These are phyloP conservation scores for Aaosphaeria arxii DNA, from an alignment of 2,329 filamentous ascomycete genomes.

Conservation along the genomic window DNA sequence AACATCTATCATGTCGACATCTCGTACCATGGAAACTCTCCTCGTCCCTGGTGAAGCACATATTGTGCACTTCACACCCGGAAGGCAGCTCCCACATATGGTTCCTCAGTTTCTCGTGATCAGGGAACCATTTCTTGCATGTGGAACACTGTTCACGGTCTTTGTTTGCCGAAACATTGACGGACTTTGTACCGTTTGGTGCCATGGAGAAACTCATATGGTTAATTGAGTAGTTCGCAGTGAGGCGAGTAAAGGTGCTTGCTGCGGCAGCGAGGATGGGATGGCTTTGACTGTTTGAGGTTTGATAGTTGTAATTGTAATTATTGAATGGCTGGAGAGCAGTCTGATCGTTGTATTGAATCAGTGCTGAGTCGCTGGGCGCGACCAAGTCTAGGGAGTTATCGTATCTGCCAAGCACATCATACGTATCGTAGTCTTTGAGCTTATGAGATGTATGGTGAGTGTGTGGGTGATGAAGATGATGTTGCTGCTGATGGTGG, in stretches of 20 bases:
- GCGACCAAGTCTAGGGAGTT: too few relatives aligned
- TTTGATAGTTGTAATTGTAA: not conserved
- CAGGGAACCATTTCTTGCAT: conserved; percentile 15
- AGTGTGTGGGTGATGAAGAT: conserved; percentile 3
- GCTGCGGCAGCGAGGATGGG: not conserved
- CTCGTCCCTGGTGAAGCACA: conserved; percentile 14
- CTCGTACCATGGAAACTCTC: conserved; percentile 13
- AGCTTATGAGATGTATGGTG: conserved; percentile 1
- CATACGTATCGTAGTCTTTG: not conserved
- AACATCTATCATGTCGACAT: conserved; percentile 16
- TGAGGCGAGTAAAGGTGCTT: not conserved
- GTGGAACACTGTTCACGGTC: conserved; percentile 17
- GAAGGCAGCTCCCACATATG: conserved; percentile 12
- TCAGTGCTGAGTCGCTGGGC: too few relatives aligned
- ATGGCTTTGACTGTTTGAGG: not conserved
- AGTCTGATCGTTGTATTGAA: not conserved
- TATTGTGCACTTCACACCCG: conserved; percentile 14
- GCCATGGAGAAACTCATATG: not conserved
- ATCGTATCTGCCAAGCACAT: not conserved
- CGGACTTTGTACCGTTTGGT: conserved; percentile 6
- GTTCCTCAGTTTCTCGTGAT: conserved; percentile 4
- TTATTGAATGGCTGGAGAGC: not conserved
- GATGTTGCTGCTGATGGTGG: conserved; percentile 6
- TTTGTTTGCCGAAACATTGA: conserved; percentile 15
- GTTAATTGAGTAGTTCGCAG: not conserved